Evolutionary conservation across 768 basidiomycete genomes (phyloP).

Genomic region (Coprinopsis cinerea): DNA sequence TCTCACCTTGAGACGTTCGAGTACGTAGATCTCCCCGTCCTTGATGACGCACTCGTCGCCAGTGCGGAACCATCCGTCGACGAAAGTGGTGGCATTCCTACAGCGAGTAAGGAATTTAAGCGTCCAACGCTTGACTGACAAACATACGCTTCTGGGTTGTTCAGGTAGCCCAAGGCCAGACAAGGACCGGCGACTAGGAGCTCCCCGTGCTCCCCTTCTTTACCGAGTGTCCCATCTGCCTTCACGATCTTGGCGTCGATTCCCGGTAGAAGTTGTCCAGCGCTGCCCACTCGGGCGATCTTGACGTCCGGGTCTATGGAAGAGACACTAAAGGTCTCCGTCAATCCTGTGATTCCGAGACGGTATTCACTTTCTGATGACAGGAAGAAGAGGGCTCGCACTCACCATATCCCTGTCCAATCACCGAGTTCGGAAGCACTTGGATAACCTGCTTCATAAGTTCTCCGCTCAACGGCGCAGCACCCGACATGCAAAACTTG

Average conservation of each 20-base stretch:
- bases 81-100: conserved; percentile 61
- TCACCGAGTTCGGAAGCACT: conserved; percentile 49
- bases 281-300: conserved; percentile 47
- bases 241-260: conserved; percentile 50
- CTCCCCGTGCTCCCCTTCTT: conserved; percentile 57
- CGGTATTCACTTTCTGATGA: not conserved
- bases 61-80: conserved; percentile 61
- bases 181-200: conserved; percentile 55
- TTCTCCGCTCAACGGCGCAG: conserved; percentile 58
- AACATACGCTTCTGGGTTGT: conserved; percentile 56
- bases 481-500: conserved; percentile 51
- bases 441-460: conserved; percentile 39
- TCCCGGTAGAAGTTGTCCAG: conserved; percentile 58
- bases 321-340: conserved; percentile 54
- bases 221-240: conserved; percentile 49
- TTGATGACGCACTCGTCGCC: conserved; percentile 70
- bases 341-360: conserved; percentile 41
- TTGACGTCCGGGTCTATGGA: conserved; percentile 39
- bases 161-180: conserved; percentile 52
- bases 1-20: conserved; percentile 69
- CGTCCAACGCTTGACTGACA: not conserved
- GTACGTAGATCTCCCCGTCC: conserved; percentile 57
- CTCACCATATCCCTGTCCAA: conserved; percentile 62
- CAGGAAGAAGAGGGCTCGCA: not conserved
- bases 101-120: not conserved